Base-by-base conservation (phyloP, 441 rosid species). In the Sinapis alba region DNA sequence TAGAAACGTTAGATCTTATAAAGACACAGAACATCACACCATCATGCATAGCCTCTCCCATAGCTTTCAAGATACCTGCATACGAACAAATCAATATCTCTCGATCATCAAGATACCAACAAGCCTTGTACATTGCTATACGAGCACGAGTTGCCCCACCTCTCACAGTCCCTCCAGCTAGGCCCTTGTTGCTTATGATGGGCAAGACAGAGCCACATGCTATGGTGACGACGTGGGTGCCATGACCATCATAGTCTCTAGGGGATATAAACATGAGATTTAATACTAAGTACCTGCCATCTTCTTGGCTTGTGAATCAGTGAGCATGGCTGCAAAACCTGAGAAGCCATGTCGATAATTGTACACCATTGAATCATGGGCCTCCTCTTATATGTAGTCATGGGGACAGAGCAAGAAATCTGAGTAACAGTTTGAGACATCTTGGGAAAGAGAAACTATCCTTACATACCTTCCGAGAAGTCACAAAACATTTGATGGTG, bases 261-360 rank as follows among this genome's bases (percentile, higher is more conserved):
- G 54, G 54, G 54, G 54, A 47, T n/a, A n/a, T n/a, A 63, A 4
- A 26, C 28, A 1, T 30, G 51, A 20, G 10, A 45, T 2, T 27
- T 27, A 27, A 27, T 5, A 27, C 30, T 27, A 3, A 12, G 20
- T 36, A 70, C 79, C 71, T 0, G 79, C 60, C 43, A 87, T 66
- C 63, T 84, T 64, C 61, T 76, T 75, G 10, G 87, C 90, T 62
- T 83, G 85, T 20, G 79, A 77, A 47, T 79, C 65, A 63, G 84
- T 84, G 7, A 87, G 77, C 71, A 80, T 87, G n/a, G 89, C 90
- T 4, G 88, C 90, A 41, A 86, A 85, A 16, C 90, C 86, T n/a
- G 86, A 86, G 76, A 89, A 87, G 53, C 92, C 92, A 77, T 86
- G 88, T 72, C 80, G 83, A 21, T 84, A 83, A 76, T 86, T 87